These are phyloP conservation scores for Alternaria sp. DNA, from an alignment of 2,329 filamentous ascomycete species.

Conservation along the genomic window DNA sequence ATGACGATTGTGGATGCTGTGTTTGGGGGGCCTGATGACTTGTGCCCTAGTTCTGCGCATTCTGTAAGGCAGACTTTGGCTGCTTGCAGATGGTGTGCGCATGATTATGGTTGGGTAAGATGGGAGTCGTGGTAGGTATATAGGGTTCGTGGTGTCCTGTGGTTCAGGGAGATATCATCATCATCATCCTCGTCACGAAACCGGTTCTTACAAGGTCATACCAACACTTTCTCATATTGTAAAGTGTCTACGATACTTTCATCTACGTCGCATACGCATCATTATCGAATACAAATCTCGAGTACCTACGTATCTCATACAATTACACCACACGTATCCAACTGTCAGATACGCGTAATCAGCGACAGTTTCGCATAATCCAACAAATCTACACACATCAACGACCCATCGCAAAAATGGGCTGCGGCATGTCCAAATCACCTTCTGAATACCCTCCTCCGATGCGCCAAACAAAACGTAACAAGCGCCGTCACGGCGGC, in stretches of 20 bases:
- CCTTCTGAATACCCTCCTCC: constrained; percentile 18
- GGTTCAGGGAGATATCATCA: background rate
- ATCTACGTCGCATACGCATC: no score
- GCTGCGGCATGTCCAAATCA: constrained; percentile 29
- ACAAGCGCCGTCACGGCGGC: background rate
- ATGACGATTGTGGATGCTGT: background rate
- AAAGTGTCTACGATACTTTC: background rate
- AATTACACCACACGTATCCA: background rate
- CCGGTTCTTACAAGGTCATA: background rate
- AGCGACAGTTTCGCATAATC: background rate
- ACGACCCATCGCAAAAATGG: constrained; percentile 18
- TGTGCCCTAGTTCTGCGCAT: background rate
- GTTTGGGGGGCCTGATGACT: background rate
- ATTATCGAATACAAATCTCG: background rate
- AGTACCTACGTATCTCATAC: background rate
- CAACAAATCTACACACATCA: background rate
- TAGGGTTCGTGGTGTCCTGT: background rate
- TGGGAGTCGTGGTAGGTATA: background rate
- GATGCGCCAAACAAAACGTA: constrained; percentile 13
- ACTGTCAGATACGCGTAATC: background rate
- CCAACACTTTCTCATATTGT: background rate
- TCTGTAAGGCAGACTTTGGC: background rate
- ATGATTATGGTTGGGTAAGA: background rate
- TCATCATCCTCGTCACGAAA: background rate
- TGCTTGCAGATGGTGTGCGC: background rate